Evolutionary conservation across 805 yeast genomes (phyloP), one percentile per base, ranked within the genome.

Genomic region (Blastobotrys attinorum): DNA sequence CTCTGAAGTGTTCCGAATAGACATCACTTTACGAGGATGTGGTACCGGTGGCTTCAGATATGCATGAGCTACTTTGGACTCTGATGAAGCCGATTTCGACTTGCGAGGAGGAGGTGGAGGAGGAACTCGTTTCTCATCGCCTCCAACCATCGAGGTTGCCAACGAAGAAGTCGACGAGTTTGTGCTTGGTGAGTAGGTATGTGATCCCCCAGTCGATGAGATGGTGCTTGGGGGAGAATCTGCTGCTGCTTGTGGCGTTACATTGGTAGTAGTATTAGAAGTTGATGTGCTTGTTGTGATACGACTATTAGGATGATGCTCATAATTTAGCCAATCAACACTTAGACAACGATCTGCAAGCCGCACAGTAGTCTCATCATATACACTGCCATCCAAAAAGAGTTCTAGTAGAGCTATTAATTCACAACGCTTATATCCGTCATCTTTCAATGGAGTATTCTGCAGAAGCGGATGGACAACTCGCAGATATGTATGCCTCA

Each of bases 391-490:
- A 22, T 43, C 29, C 3, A 57, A 48, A 17, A 85, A 63, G 53
- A 75, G 72, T 7, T 64, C 58, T 36, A 87, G 63, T 6, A 81
- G 62, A 4, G 72, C 70, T 4, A 62, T 50, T 4, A 89, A 55
- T 41, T 76, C 81, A 0, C 65, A 69, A 16, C 64, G 67, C 53
- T 84, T 81, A 60, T 87, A 85, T 6, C 68, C 67, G 2, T 77
- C 73, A 1, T 62, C 61, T 11, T 70, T 58, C 43, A 87, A 64
- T 53, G 82, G 84, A 1, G 90, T 73, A 52, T 77, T 78, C 46
- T 73, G 67, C 25, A 89, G 61, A 55, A 89, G 62, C 1, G 94
- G 95, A 49, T 77, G 71, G 23, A 90, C 53, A 2, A 88, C 87
- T 45, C 92, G 70, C 34, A 89, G 63, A 54, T 82, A 87, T 8